Base-by-base conservation (phyloP, 257 asterid genomes). In the Echites panduratus region DNA sequence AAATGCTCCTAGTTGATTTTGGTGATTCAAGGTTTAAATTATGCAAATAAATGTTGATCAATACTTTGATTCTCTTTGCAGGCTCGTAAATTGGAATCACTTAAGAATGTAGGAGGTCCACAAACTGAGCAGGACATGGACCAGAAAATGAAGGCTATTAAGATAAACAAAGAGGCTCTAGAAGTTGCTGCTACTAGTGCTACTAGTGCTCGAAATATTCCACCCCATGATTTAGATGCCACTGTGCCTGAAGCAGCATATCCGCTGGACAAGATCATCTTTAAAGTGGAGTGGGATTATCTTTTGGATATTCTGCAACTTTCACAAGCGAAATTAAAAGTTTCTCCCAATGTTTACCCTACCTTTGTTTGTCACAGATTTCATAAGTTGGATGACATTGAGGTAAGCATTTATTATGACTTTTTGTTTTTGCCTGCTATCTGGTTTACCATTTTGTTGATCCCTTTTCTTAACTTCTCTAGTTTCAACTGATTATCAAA, bases 281-380 rank as follows among this genome's bases (percentile, higher is more conserved):
- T 82, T n/a, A 80, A 77, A 41, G 96, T 97, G 68, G 99, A 94
- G 77, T 94, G 99, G 97, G 88, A 82, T 70, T 83, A 78, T 82
- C 93, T 94, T 80, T 38, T 75, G 35, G 99, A 94, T 77, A 50
- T 91, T 58, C 76, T 83, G 59, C 79, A 85, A 47, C 84, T 84
- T 56, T 47, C 77, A 22, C 72, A 75, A 67, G 63, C 82, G 27
- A 92, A 89, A 68, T 78, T 73, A 0, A 83, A 81, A 43, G 54
- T 83, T 70, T 7, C 53, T 24, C 77, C 79, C 7, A 84, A 79
- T 66, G 65, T 58, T 53, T 94, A 87, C 87, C 99, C 99, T 4
- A 79, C 82, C 80, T 94, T 94, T 72, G 97, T 94, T 52, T 77
- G 89, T 95, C 89, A 83, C 68, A 79, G 99, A 77, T 32, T 78